Evolutionary conservation across 2,329 filamentous ascomycete genomes (phyloP).

Genomic region (Trichoderma asperellum): DNA sequence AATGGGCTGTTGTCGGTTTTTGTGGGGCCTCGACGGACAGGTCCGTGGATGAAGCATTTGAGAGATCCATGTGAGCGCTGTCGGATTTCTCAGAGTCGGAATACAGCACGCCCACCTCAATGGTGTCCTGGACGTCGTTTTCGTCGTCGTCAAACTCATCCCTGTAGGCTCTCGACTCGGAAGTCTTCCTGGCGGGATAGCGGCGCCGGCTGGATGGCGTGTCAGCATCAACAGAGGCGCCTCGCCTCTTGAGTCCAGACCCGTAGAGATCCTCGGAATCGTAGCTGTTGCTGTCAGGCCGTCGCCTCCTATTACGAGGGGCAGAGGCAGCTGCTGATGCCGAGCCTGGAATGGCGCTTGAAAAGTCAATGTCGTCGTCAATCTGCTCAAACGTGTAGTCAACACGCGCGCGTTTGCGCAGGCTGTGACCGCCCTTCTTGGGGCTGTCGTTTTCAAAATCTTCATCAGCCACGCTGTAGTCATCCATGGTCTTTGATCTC

Average conservation of each 20-base stretch:
- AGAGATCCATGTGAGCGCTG: slow-evolving; percentile 34
- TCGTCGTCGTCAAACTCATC: slow-evolving; percentile 44
- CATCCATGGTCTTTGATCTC: slow-evolving; percentile 51
- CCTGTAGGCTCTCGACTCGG: slow-evolving; percentile 41
- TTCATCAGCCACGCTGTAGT: slow-evolving; percentile 40
- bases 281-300: slow-evolving; percentile 41
- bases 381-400: slow-evolving; percentile 61
- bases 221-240: slow-evolving; percentile 43
- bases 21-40: slow-evolving; percentile 32
- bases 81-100: slow-evolving; percentile 43
- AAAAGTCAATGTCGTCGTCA: slow-evolving; percentile 50
- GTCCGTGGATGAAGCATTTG: slow-evolving; percentile 39
- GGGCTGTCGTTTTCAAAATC: slow-evolving; percentile 55
- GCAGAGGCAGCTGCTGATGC: slow-evolving; percentile 32
- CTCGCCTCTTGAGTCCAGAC: slow-evolving; percentile 43
- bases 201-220: slow-evolving; percentile 46
- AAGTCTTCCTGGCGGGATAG: slow-evolving; percentile 46
- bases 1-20: slow-evolving; percentile 30
- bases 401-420: slow-evolving; percentile 59
- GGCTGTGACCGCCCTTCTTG: slow-evolving; percentile 61
- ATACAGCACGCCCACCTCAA: slow-evolving; percentile 55
- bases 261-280: slow-evolving; percentile 42
- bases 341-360: slow-evolving; percentile 30
- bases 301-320: slow-evolving; percentile 45
- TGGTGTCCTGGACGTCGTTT: slow-evolving; percentile 60